Conservation (phyloP, 805 yeast genomes). For the Candida pseudofarinosa region DNA sequence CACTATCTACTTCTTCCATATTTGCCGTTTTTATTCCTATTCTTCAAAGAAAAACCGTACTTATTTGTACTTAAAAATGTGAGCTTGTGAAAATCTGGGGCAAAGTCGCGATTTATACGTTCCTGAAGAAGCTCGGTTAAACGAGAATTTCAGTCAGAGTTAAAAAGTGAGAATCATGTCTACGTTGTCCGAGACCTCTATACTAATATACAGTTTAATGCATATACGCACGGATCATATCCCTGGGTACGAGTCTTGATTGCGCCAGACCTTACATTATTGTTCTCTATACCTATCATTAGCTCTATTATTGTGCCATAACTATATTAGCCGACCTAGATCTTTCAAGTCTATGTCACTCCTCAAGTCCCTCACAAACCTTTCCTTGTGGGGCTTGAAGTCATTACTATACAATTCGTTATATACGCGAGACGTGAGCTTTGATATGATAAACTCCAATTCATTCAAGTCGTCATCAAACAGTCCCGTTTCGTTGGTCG, state of each 20-base stretch:
- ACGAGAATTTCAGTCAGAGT: background rate
- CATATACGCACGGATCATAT: background rate
- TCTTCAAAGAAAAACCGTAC: too few species aligned
- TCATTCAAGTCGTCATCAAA: constrained; percentile 27
- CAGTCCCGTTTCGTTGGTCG: constrained; percentile 10
- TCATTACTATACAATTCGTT: constrained; percentile 34
- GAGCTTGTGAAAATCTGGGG: constrained; percentile 7
- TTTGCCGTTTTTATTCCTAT: too few species aligned
- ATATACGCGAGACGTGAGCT: constrained; percentile 38
- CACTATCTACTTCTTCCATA: constrained; percentile 45
- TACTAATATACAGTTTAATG: background rate
- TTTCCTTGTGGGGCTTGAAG: constrained; percentile 39
- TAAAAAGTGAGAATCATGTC: background rate
- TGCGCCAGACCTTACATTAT: background rate
- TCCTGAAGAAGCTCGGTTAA: constrained; percentile 1
- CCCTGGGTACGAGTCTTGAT: background rate
- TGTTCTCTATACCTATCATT: background rate
- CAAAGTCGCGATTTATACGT: background rate
- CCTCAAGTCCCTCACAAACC: constrained; percentile 50
- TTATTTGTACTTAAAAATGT: too few species aligned
- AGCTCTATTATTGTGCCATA: background rate
- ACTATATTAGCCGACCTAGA: constrained; percentile 20
- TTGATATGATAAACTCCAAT: constrained; percentile 24
- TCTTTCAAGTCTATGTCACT: constrained; percentile 48
- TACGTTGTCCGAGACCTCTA: background rate